Base-by-base conservation (phyloP, 768 basidiomycete species). In the Macrocybe gigantea region DNA sequence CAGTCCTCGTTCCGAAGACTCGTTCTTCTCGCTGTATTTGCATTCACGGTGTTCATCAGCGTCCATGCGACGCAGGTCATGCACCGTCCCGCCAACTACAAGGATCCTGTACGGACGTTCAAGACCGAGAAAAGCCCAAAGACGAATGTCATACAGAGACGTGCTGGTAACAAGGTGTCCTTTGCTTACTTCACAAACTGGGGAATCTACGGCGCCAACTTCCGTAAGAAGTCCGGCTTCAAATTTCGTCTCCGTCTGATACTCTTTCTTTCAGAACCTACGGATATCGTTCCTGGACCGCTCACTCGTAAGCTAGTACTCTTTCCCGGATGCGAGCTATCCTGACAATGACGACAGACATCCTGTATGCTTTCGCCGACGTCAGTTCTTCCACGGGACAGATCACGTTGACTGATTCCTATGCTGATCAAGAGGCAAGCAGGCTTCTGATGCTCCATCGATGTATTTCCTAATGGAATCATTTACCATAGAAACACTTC, bases 281-380 rank as follows among this genome's bases (percentile, higher is more conserved):
- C 75, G 14, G 76, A 85, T 49, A 80, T 88, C 48, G 71, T 73
- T 39, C 62, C 80, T 7, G 64, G 68, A 3, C 68, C 74, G 35
- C 69, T 93, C 53, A 89, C 87, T 5, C 88, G 88, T 69, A 56
- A 47, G 71, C 62, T 40, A 7, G 31, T n/a, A 38, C 29, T n/a
- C 6, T 30, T 30, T 35, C 9, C 6, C 33, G 33, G 14, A 7
- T 35, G 13, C 6, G 7, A 15, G 33, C 42, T 30, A 45, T 12
- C 7, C 38, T 44, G 34, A 36, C 9, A 29, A 33, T 45, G 14
- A 38, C 12, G 42, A n/a, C 38, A 77, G 75, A 77, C 50, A 78
- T 91, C 56, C 66, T 88, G 12, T 91, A 91, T 55, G 75, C 87
- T 2, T 93, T 93, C 59, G 88, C 85, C 40, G 87, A 91, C 61